phyloP scores from a whole-genome alignment of 2,329 filamentous ascomycete genomes.

The Xylariomycetidae sp. region DNA sequence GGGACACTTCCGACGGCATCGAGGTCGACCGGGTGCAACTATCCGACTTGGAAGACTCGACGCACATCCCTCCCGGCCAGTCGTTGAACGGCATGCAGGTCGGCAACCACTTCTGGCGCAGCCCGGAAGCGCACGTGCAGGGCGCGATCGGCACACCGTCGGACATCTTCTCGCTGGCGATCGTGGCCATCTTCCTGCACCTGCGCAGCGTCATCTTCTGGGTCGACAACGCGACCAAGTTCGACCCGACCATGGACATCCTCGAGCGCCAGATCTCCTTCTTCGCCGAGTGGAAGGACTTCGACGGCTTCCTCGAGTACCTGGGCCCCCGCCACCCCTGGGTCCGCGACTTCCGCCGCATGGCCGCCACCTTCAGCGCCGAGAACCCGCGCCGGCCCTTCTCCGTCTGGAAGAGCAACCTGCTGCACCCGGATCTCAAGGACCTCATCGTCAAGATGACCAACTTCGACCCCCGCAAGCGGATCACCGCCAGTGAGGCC shows the following conservation, averaged over 20 bases:
- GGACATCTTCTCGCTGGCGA: slow-evolving; percentile 38
- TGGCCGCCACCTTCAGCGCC: slow-evolving; percentile 32
- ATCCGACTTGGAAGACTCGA: slow-evolving; percentile 35
- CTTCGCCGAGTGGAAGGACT: slow-evolving; percentile 36
- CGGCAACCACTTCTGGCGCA: slow-evolving; percentile 40
- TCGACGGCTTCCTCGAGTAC: slow-evolving; percentile 34
- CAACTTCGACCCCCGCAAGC: slow-evolving; percentile 32
- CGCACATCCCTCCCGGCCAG: slow-evolving; percentile 29
- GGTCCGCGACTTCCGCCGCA: slow-evolving; percentile 30
- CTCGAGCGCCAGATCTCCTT: slow-evolving; percentile 41
- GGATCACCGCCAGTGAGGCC: slow-evolving; percentile 33
- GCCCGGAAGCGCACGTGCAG: slow-evolving; percentile 37
- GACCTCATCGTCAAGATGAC: slow-evolving; percentile 33
- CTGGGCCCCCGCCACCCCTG: slow-evolving; percentile 34
- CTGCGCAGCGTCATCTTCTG: slow-evolving; percentile 35
- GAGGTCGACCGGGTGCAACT: slow-evolving; percentile 32
- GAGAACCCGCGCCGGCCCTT: slow-evolving; percentile 38
- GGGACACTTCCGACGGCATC: slow-evolving; percentile 23
- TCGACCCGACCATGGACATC: slow-evolving; percentile 33
- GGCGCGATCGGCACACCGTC: slow-evolving; percentile 31
- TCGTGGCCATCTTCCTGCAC: slow-evolving; percentile 39
- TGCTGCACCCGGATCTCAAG: slow-evolving; percentile 32
- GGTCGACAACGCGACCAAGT: slow-evolving; percentile 27
- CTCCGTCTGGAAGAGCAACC: slow-evolving; percentile 31
- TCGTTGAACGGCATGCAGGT: slow-evolving; percentile 29